A percentile compares a stretch with the other conserved stretches of the same genome.
phyloP scores from a whole-genome alignment of 1,139 yeast genomes.

The Taiozyma sp. region DNA sequence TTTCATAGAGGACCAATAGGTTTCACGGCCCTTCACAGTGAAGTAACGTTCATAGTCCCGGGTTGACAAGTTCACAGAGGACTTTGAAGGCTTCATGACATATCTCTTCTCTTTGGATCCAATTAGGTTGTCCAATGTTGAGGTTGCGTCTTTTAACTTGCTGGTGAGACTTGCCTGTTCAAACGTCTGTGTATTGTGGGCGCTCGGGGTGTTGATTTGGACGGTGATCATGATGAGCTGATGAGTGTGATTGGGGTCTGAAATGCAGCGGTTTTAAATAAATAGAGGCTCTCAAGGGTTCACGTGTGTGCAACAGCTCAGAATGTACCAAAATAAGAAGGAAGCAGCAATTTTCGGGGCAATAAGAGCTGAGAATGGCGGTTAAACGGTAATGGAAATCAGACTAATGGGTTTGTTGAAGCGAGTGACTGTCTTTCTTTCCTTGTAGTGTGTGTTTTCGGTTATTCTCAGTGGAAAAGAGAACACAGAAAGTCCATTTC shows the following conservation, averaged over 20 bases:
- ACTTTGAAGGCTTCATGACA: slow-evolving; percentile 22
- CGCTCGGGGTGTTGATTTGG: slow-evolving; percentile 19
- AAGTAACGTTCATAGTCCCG: slow-evolving; percentile 21
- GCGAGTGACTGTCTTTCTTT: neutral
- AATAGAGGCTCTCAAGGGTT: neutral
- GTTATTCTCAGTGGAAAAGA: neutral
- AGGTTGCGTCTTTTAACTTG: slow-evolving; percentile 5
- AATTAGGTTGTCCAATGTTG: neutral
- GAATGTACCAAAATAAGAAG: neutral
- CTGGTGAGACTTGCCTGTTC: slow-evolving; percentile 10
- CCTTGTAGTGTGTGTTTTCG: neutral
- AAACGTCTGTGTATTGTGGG: slow-evolving; percentile 8
- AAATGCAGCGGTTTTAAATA: neutral
- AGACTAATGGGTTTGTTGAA: neutral
- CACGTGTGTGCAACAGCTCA: neutral
- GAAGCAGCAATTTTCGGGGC: neutral
- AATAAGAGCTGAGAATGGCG: neutral
- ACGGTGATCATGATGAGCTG: slow-evolving; percentile 19
- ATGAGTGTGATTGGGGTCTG: neutral
- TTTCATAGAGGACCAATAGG: slow-evolving; percentile 7
- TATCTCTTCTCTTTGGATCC: slow-evolving; percentile 5
- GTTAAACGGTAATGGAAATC: no score
- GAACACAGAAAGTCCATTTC: neutral
- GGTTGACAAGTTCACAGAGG: slow-evolving; percentile 16
- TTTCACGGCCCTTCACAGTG: slow-evolving; percentile 16